Evolutionary conservation across 1,139 yeast genomes (phyloP).

Genomic region (Nadsonia commutata): DNA sequence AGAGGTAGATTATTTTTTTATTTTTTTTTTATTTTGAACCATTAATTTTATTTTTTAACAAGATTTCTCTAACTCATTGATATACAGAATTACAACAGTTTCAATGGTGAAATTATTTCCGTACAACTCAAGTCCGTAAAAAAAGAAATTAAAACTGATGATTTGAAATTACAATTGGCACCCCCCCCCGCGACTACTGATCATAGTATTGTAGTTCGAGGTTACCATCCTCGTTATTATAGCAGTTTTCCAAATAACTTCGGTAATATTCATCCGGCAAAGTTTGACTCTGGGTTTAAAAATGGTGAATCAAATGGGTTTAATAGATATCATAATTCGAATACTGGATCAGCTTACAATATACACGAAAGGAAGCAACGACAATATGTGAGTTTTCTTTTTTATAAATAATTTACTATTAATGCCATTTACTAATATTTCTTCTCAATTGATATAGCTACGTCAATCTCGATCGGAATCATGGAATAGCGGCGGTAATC

Average conservation of each 20-base stretch:
- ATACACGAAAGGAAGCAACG: no score
- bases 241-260: background rate
- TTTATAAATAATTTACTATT: no score
- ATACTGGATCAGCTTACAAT: no score
- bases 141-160: constrained; percentile 10
- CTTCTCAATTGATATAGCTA: no score
- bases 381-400: no score
- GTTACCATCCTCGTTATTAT: no score
- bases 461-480: no score
- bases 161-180: constrained; percentile 13
- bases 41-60: constrained; percentile 1
- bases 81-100: constrained; percentile 58
- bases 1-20: background rate
- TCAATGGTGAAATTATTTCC: constrained; percentile 60
- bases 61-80: constrained; percentile 7
- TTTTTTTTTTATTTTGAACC: background rate
- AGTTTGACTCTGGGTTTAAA: background rate
- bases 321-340: no score
- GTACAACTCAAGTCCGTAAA: constrained; percentile 66
- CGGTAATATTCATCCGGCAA: background rate
- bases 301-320: background rate
- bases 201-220: no score
- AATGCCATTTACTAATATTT: no score
- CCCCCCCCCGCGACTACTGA: no score
- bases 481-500: no score